Evolutionary conservation across 1,139 yeast genomes (phyloP), one percentile per base, ranked within the genome.

Genomic region (Kurtzmaniella quercitrusa): DNA sequence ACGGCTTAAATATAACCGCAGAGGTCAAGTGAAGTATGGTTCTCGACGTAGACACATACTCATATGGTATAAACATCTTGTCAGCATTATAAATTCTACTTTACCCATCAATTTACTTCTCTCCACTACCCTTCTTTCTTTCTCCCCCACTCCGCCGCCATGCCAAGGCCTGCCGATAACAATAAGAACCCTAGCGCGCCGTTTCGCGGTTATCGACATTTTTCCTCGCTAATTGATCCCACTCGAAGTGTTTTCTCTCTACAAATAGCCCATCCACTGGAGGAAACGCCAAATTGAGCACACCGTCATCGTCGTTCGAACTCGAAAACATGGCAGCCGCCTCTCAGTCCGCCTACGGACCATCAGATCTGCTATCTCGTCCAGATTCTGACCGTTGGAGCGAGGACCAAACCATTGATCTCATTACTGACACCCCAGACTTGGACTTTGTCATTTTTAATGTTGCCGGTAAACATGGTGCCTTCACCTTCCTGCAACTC

Each of bases 401-500:
- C n/a, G 38, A 36, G 16, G 38, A 36, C 9, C 27, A 36, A 10
- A 36, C 27, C 11, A 18, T 36, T 9, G 25, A 19, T 36, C 27
- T 17, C 21, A 6, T 31, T 5, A n/a, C 18, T 19, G 38, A 36
- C 19, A 4, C 15, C 10, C 17, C 41, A n/a, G 44, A 42, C 12
- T 33, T 42, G n/a, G 41, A 42, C 21, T 38, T 42, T 39, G 44
- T 42, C 21, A 38, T 43, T 29, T 43, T 43, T 19, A 23, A n/a
- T 15, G 15, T 65, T 19, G 41, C 54, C 3, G 47, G 50, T 25
- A 49, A 49, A 14, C 33, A 52, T 29, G 36, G 36, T 9, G 45
- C 49, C 25, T 31, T 66, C 36, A 54, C 55, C 18, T 54, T 75
- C 15, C 62, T 74, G 1, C 69, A 65, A 43, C 58, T 82, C 19